These are phyloP conservation scores for Ascodesmis nigricans DNA, from an alignment of 495 filamentous ascomycete species.

Conservation along the genomic window DNA sequence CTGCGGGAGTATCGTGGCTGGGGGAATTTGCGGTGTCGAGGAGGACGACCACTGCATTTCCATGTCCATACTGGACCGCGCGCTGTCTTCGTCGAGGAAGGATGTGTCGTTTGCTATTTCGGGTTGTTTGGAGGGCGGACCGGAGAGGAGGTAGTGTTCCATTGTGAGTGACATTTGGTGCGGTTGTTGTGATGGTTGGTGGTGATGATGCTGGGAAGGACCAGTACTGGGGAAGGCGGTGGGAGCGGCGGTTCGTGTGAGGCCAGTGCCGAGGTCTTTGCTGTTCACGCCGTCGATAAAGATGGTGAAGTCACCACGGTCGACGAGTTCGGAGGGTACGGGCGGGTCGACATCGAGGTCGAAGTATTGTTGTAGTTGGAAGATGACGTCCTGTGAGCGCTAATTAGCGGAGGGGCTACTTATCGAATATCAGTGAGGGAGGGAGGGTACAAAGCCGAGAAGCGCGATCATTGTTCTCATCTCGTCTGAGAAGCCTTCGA, in stretches of 20 bases:
- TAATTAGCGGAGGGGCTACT: neutral
- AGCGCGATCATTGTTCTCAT: constrained; percentile 8
- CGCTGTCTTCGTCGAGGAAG: neutral
- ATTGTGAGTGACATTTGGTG: too few relatives aligned
- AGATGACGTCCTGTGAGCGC: constrained; percentile 12
- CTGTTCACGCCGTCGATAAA: constrained; percentile 5
- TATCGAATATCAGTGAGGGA: neutral
- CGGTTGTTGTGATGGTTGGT: too few relatives aligned
- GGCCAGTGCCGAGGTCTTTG: constrained; percentile 2
- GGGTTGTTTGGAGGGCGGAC: too few relatives aligned
- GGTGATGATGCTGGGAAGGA: too few relatives aligned
- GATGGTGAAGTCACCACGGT: constrained; percentile 5
- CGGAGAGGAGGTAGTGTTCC: too few relatives aligned
- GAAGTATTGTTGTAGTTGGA: constrained; percentile 7
- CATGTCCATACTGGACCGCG: constrained; percentile 4
- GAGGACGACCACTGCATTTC: neutral
- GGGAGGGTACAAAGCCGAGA: constrained; percentile 12
- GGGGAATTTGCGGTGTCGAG: too few relatives aligned
- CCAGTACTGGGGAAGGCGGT: constrained; percentile 1
- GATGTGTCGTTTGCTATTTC: too few relatives aligned
- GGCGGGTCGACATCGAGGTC: constrained; percentile 4
- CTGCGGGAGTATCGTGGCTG: too few relatives aligned
- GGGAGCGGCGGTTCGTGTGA: constrained; percentile 3
- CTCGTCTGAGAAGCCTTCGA: constrained; percentile 8
- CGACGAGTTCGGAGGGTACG: constrained; percentile 2